Conservation (phyloP, 1,139 yeast genomes). For the Eremothecium cymbalariae region DNA sequence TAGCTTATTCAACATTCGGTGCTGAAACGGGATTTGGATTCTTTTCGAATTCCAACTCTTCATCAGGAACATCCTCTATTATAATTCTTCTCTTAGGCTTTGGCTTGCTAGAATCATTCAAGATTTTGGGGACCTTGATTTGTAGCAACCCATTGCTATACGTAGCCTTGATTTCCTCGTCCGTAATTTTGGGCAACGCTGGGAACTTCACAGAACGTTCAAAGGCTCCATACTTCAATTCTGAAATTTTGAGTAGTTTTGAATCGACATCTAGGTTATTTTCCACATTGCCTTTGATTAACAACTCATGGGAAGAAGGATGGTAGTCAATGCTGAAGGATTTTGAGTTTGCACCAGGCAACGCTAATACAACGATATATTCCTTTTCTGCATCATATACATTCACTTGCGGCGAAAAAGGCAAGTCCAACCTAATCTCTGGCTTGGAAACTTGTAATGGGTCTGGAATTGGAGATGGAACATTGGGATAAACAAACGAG, state of each 20-base stretch:
- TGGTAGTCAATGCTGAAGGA: slow-evolving; percentile 49
- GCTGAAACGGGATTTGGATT: too few relatives aligned
- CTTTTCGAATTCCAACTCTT: slow-evolving; percentile 34
- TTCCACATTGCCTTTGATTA: slow-evolving; percentile 40
- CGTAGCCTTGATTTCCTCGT: slow-evolving; percentile 45
- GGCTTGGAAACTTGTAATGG: slow-evolving; percentile 42
- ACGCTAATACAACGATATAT: slow-evolving; percentile 40
- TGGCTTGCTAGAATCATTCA: slow-evolving; percentile 26
- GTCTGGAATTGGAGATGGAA: slow-evolving; percentile 34
- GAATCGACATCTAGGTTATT: slow-evolving; percentile 34
- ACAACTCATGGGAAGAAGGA: slow-evolving; percentile 43
- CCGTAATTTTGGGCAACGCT: slow-evolving; percentile 41
- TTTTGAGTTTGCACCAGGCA: slow-evolving; percentile 47
- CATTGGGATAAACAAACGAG: slow-evolving; percentile 26
- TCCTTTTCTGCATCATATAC: slow-evolving; percentile 41
- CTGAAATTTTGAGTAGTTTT: slow-evolving; percentile 36
- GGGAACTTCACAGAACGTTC: slow-evolving; percentile 50
- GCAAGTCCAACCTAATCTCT: slow-evolving; percentile 36
- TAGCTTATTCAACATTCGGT: background rate
- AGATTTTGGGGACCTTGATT: slow-evolving; percentile 41
- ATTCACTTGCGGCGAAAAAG: slow-evolving; percentile 50
- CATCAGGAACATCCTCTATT: slow-evolving; percentile 38
- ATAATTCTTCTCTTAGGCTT: slow-evolving; percentile 37
- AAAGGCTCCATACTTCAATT: slow-evolving; percentile 44
- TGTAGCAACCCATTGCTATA: slow-evolving; percentile 44